Evolutionary conservation across 192 early-diverging fungal species (phyloP).

Genomic region (Spinellus fusiger): DNA sequence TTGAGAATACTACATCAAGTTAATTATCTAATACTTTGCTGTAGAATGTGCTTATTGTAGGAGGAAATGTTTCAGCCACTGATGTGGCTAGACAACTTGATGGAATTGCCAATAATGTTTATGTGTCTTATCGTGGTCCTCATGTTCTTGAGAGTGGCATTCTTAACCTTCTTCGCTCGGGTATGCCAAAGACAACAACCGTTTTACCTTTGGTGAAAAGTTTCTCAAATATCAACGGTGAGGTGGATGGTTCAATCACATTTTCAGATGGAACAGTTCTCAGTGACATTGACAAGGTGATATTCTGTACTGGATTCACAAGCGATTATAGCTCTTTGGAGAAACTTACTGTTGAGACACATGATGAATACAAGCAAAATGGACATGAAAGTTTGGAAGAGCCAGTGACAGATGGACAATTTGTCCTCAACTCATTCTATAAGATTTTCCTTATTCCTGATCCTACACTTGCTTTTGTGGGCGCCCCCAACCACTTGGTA

Average conservation of each 20-base stretch:
- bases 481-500: background rate
- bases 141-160: background rate
- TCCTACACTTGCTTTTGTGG: slow-evolving; percentile 21
- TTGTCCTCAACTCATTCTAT: slow-evolving; percentile 2
- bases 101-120: slow-evolving; percentile 4
- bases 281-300: slow-evolving; percentile 47
- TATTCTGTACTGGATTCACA: slow-evolving; percentile 61
- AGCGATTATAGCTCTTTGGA: slow-evolving; percentile 47
- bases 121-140: slow-evolving; percentile 10
- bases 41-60: slow-evolving; percentile 15
- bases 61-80: slow-evolving; percentile 10
- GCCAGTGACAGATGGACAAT: background rate
- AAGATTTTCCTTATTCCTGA: slow-evolving; percentile 15
- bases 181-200: slow-evolving; percentile 1
- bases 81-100: slow-evolving; percentile 10
- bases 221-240: slow-evolving; percentile 9
- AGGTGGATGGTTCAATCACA: slow-evolving; percentile 5
- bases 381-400: background rate
- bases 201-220: background rate
- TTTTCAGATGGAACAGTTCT: slow-evolving; percentile 52
- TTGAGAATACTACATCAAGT: background rate
- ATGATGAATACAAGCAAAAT: background rate
- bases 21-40: background rate
- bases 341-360: background rate
- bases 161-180: background rate